These are phyloP conservation scores for Cocos nucifera DNA, from an alignment of 176 grass and related monocot genomes.

Conservation along the genomic window DNA sequence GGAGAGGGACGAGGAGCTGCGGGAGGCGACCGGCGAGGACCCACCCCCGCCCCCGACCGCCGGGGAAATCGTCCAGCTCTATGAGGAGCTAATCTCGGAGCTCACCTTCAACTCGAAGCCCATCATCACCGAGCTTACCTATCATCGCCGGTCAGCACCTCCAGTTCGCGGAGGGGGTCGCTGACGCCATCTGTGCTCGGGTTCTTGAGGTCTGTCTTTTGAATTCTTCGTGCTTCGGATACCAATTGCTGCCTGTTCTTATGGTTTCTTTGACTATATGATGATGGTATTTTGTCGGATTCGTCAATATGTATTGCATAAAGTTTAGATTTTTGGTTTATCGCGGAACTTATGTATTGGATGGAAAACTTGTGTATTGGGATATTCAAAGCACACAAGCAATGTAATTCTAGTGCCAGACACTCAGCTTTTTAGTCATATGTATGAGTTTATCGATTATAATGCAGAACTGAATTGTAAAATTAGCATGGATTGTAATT, in stretches of 20 bases:
- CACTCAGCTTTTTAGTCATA: too few species aligned
- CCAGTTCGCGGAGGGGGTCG: constrained; percentile 46
- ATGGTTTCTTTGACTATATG: too few species aligned
- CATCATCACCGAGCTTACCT: constrained; percentile 88
- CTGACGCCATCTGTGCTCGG: constrained; percentile 63
- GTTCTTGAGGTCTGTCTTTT: constrained; percentile 45
- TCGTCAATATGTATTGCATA: neutral
- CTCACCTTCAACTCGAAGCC: constrained; percentile 99
- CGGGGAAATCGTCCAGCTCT: constrained; percentile 45
- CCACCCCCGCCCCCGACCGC: constrained; percentile 3
- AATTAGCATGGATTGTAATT: too few species aligned
- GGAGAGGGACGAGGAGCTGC: constrained; percentile 34
- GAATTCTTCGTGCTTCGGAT: too few species aligned
- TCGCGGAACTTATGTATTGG: too few species aligned
- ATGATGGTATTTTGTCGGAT: too few species aligned
- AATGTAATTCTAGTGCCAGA: too few species aligned
- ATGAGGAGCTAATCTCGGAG: constrained; percentile 56
- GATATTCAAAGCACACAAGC: too few species aligned
- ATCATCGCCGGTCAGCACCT: constrained; percentile 69
- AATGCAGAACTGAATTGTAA: too few species aligned
- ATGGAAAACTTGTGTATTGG: too few species aligned
- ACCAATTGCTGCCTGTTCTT: too few species aligned
- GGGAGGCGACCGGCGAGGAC: constrained; percentile 15
- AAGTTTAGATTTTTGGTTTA: neutral
- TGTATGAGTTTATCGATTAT: too few species aligned